These are phyloP conservation scores for Mycena rosella DNA, from an alignment of 768 basidiomycete species.

Conservation along the genomic window DNA sequence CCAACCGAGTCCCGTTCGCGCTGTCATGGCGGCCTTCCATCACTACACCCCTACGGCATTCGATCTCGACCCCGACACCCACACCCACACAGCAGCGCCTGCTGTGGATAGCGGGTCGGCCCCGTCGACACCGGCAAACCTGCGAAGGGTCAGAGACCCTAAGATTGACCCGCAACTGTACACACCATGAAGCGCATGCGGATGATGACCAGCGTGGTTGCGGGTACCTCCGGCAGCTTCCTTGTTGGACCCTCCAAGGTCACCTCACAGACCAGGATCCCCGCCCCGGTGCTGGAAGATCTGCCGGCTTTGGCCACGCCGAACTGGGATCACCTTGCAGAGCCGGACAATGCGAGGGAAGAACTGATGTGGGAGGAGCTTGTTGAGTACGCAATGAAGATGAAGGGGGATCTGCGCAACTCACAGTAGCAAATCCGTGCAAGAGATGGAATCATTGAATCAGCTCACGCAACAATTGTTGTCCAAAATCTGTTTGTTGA, in stretches of 20 bases:
- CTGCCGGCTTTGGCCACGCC: too few species aligned
- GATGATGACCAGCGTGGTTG: too few species aligned
- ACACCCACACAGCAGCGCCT: neutral
- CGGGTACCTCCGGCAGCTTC: neutral
- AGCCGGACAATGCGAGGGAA: too few species aligned
- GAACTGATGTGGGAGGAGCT: neutral
- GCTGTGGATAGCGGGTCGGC: too few species aligned
- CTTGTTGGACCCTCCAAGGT: too few species aligned
- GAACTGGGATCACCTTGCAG: too few species aligned
- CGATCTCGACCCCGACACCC: neutral
- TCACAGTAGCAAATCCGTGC: slow-evolving; percentile 30
- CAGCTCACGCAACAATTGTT: slow-evolving; percentile 35
- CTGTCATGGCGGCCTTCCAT: slow-evolving; percentile 33
- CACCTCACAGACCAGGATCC: too few species aligned
- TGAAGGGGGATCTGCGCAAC: slow-evolving; percentile 14
- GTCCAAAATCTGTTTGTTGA: slow-evolving; percentile 35
- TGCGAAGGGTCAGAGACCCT: slow-evolving; percentile 13
- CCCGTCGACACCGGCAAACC: too few species aligned
- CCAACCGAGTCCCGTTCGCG: slow-evolving; percentile 30
- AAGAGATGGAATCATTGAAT: slow-evolving; percentile 33
- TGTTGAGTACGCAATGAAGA: neutral
- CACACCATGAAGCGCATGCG: too few species aligned
- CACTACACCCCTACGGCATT: neutral
- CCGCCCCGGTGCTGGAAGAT: too few species aligned
- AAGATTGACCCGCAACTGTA: neutral